Conservation (phyloP, 345 rosid species). For the Adansonia digitata region DNA sequence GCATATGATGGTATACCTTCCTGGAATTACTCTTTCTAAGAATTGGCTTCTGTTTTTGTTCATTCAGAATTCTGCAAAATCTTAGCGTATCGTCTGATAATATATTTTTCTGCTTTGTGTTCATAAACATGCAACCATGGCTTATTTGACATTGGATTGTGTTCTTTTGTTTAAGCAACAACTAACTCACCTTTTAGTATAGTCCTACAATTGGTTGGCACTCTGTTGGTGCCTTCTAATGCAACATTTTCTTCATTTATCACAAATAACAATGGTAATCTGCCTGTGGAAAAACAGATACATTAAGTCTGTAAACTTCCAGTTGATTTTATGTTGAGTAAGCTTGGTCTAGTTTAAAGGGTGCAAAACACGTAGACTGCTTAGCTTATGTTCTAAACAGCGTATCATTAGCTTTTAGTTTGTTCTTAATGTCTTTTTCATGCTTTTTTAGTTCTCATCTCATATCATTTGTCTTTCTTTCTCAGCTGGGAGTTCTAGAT, state of each 20-base stretch:
- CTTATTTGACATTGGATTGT: neutral
- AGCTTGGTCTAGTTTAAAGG: neutral
- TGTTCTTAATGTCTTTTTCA: conserved; percentile 6
- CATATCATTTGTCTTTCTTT: neutral
- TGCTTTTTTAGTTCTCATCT: neutral
- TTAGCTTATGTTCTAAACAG: neutral
- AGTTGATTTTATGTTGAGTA: neutral
- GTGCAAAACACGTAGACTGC: neutral
- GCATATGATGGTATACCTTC: conserved; percentile 74
- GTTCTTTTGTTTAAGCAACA: neutral
- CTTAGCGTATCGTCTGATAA: neutral
- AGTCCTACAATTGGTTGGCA: neutral
- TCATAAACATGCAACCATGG: too few species aligned
- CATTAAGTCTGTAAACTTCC: conserved; percentile 1
- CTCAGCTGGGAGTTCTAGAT: conserved; percentile 81
- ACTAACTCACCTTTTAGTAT: neutral
- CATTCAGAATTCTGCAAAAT: neutral
- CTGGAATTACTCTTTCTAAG: conserved; percentile 5
- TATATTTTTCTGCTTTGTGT: neutral
- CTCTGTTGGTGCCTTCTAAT: neutral
- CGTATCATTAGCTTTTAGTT: neutral
- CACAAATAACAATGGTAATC: neutral
- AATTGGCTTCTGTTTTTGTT: neutral
- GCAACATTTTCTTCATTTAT: neutral
- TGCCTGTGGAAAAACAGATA: neutral